Base-by-base conservation (phyloP, 495 filamentous ascomycete genomes). In the Pyronema domesticum region DNA sequence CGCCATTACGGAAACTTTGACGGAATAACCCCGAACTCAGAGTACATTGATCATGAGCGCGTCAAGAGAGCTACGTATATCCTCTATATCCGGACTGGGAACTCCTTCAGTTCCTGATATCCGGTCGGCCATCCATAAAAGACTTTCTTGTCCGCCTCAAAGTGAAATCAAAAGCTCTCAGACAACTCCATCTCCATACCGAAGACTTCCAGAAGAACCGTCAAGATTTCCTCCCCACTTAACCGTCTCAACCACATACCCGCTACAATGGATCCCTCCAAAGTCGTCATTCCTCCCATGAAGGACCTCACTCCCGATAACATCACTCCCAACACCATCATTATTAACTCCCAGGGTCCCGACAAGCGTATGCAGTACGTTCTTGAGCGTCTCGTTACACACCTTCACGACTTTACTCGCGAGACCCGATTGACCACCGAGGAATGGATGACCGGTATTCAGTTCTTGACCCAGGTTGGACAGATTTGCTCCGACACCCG, bases 331-430 rank as follows among this genome's bases (percentile, higher is more conserved):
- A 88, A 88, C 63, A 78, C 79, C 18, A 74, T 80, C 61, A 72
- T 71, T 17, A 83, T 85, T 66, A 89, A 87, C 70, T 83, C 82
- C 13, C 80, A 82, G 62, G 75, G 76, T 59, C 55, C 69, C 51
- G 73, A 88, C 63, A 64, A 70, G 49, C 80, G 85, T 40, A 71
- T 86, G 61, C 80, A 76, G 56, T 88, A 86, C 60, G 60, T 89
- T 46, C 81, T 91, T 65, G 71, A 79, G 51, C 72, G 81, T 19
- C 73, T 91, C 35, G 81, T 89, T 50, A 79, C 76, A 0, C 85
- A 91, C 70, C 71, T 89, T 1, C 85, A 91, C 68, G 83, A 88
- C 68, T 89, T 88, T 59, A 81, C 83, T 36, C 75, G 85, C 56
- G 85, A 89, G 64, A 89, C 85, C 13, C 73, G 84, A 13, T 74